These are phyloP conservation scores for Globisporangium polare DNA, from an alignment of 352 stramenopile genomes.

Conservation along the genomic window DNA sequence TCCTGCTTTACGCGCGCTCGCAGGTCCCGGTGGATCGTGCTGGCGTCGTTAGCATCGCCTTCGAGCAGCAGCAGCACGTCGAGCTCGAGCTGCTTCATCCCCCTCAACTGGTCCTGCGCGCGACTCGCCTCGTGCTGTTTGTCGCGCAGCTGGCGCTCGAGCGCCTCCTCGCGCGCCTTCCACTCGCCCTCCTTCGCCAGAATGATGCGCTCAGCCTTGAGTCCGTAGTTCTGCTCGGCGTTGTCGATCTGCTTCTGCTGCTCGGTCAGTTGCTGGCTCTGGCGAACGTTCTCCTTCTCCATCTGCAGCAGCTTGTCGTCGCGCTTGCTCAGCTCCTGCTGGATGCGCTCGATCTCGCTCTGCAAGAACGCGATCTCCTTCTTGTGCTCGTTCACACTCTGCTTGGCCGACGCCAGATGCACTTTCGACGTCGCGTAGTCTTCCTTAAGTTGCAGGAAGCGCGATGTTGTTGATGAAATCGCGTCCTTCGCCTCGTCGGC, in stretches of 20 bases:
- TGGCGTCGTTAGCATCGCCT: not conserved
- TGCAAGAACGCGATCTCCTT: constrained; percentile 35
- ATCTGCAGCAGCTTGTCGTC: constrained; percentile 26
- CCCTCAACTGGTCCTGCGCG: constrained; percentile 15
- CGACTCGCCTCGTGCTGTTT: constrained; percentile 18
- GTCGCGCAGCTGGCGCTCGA: constrained; percentile 22
- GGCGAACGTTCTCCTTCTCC: constrained; percentile 17
- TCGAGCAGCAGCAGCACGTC: constrained; percentile 37
- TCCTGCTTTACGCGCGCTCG: constrained; percentile 34
- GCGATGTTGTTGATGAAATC: constrained; percentile 34
- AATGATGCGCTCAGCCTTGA: constrained; percentile 20
- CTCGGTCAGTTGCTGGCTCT: constrained; percentile 18
- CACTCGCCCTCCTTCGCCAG: constrained; percentile 26
- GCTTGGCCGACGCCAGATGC: constrained; percentile 29
- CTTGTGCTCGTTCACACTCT: constrained; percentile 31
- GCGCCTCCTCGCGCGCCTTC: constrained; percentile 23
- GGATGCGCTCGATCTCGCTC: constrained; percentile 35
- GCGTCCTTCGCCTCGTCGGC: constrained; percentile 33
- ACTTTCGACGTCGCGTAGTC: constrained; percentile 50
- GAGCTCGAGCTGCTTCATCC: constrained; percentile 28
- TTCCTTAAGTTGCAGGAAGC: constrained; percentile 61
- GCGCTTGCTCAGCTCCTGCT: constrained; percentile 27
- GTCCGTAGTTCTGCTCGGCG: constrained; percentile 16
- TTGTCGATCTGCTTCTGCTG: constrained; percentile 19
- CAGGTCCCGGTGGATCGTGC: constrained; percentile 23